Conservation (phyloP, 2,329 filamentous ascomycete species). For the Aureobasidium sp. region DNA sequence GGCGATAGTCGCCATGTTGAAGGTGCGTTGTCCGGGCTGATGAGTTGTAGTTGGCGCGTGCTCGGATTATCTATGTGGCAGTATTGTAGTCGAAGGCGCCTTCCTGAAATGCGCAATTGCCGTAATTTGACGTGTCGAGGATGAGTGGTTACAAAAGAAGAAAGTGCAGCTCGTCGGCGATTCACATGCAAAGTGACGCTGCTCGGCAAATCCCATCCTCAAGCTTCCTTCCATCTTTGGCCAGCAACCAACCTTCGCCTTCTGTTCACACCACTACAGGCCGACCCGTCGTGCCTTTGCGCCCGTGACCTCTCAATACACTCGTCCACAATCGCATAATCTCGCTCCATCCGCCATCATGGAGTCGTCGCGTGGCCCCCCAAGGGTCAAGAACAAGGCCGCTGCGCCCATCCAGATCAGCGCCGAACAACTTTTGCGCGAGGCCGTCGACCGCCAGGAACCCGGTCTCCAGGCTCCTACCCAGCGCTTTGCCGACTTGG, state of each 20-base stretch:
- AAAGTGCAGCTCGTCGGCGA: neutral
- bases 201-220: neutral
- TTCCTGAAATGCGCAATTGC: neutral
- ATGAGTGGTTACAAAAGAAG: neutral
- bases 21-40: neutral
- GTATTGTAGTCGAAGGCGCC: neutral
- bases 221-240: neutral
- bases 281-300: neutral
- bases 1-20: conserved; percentile 75
- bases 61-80: neutral
- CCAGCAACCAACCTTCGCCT: neutral
- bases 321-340: neutral
- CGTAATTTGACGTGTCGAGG: neutral
- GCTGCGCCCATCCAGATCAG: conserved; percentile 78
- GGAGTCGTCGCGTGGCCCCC: conserved; percentile 86
- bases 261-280: neutral
- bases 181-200: conserved; percentile 10
- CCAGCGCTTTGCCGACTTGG: conserved; percentile 89
- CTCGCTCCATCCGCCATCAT: conserved; percentile 45
- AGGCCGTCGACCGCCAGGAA: conserved; percentile 96
- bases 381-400: conserved; percentile 98
- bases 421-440: conserved; percentile 91
- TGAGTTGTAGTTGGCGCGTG: neutral
- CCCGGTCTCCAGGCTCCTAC: conserved; percentile 80
- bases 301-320: neutral